Conservation (phyloP, 2,329 filamentous ascomycete species). For the Raffaelea ambrosiae region DNA sequence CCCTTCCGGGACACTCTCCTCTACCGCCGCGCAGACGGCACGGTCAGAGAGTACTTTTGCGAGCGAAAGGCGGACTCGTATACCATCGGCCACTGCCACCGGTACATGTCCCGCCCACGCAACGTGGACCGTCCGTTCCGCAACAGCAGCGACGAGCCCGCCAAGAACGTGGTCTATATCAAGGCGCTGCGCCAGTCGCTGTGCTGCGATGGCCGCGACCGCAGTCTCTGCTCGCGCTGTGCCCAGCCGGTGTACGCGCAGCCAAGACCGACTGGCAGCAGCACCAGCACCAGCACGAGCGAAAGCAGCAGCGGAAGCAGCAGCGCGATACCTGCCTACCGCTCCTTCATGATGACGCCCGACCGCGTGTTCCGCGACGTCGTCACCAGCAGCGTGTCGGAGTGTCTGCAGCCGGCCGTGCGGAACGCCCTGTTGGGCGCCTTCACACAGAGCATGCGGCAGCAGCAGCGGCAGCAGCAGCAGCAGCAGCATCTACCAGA, state of each 20-base stretch:
- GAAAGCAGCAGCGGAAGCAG: no score
- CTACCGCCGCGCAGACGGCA: constrained; percentile 9
- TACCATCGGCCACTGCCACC: neutral
- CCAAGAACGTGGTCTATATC: neutral
- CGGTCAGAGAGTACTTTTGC: neutral
- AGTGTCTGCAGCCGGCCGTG: constrained; percentile 6
- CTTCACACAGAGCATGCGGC: neutral
- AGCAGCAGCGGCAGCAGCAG: neutral
- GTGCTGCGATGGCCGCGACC: constrained; percentile 1
- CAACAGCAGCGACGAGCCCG: constrained; percentile 9
- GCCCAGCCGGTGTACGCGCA: neutral
- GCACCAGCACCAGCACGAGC: neutral
- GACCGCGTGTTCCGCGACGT: constrained; percentile 12
- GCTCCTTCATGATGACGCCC: constrained; percentile 5
- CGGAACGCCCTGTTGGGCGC: constrained; percentile 9
- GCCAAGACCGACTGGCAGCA: no score
- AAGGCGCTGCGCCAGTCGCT: constrained; percentile 4
- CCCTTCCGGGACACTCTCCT: neutral
- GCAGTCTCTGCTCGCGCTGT: constrained; percentile 6
- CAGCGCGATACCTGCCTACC: neutral
- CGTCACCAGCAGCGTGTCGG: constrained; percentile 8
- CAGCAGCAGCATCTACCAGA: neutral
- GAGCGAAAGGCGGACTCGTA: neutral
- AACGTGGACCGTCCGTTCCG: constrained; percentile 8
- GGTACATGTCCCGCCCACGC: constrained; percentile 5